Evolutionary conservation across 2,329 filamentous ascomycete genomes (phyloP), one percentile per base, ranked within the genome.

Genomic region (Teratosphaeria epicoccoides): DNA sequence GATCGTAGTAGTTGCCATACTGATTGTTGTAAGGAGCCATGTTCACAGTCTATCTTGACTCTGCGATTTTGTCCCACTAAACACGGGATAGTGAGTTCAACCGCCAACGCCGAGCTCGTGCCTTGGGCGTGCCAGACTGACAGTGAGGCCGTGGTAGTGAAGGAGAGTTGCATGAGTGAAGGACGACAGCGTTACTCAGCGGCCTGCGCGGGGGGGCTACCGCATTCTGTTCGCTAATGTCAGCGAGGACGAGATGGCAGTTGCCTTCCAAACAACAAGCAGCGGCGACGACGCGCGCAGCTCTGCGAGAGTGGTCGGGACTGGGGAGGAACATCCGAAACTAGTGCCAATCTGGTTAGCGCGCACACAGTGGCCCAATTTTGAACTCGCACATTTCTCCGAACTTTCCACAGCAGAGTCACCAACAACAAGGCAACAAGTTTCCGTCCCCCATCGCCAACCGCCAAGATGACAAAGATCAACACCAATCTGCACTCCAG

Each of bases 401-500:
- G 33, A 17, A 37, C n/a, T 37, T 46, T 24, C 20, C 20, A 46
- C 6, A 9, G 44, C 44, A 28, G 20, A n/a, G 24, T 24, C 24
- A 53, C 58, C 59, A 52, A 57, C 53, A 40, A 53, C 59, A 53
- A 56, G 52, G 46, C 48, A n/a, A 47, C 50, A 54, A 55, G 3
- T 28, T 14, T 20, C n/a, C 44, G 25, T 46, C 24, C 25, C 5
- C 44, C 44, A 24, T 22, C 25, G 23, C 44, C 44, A 24, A 17
- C 68, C 68, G 64, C 65, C 79, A 80, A 73, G 74, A 87, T 87
- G 84, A 80, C 77, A 70, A 87, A 87, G 76, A 77, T 85, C 72
- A 83, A 80, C 77, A 72, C 69, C 68, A 70, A 72, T 68, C 70
- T 88, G 70, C 73, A 80, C 75, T 88, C 87, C 76, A 95, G 89